These are phyloP conservation scores for Phytopythium boreale DNA, from an alignment of 352 stramenopile species.

Conservation along the genomic window DNA sequence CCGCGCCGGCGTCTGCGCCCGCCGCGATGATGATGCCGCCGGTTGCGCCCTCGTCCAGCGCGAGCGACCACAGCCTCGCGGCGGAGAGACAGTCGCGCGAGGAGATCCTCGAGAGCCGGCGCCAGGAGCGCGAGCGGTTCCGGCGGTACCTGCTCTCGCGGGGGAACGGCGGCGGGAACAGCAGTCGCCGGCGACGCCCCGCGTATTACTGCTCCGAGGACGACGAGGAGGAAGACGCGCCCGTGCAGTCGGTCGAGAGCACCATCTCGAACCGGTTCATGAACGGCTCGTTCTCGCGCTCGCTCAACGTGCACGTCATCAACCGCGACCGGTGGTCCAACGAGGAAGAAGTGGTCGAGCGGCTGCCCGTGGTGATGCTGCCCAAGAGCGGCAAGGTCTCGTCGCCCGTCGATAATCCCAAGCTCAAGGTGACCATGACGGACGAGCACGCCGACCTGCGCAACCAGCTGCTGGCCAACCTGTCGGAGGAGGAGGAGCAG, in stretches of 20 bases:
- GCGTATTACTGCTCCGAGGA: conserved; percentile 62
- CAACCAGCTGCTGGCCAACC: conserved; percentile 52
- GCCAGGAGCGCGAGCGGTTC: conserved; percentile 68
- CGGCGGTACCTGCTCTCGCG: conserved; percentile 58
- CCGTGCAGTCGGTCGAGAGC: conserved; percentile 62
- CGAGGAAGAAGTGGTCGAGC: conserved; percentile 59
- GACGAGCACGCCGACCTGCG: conserved; percentile 61
- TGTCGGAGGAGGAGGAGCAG: conserved; percentile 34
- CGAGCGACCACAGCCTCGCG: conserved; percentile 8
- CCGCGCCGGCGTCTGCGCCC: conserved; percentile 11
- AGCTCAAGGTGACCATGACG: conserved; percentile 66
- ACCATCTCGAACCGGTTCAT: conserved; percentile 82
- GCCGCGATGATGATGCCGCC: conserved; percentile 10
- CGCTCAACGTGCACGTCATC: conserved; percentile 72
- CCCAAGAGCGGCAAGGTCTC: conserved; percentile 61
- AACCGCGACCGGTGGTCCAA: conserved; percentile 63
- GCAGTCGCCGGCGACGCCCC: conserved; percentile 35
- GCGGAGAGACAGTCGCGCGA: conserved; percentile 49
- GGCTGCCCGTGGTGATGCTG: conserved; percentile 65
- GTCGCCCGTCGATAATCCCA: conserved; percentile 74
- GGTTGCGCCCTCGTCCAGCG: conserved; percentile 6
- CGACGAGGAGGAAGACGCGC: conserved; percentile 63
- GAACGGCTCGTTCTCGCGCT: conserved; percentile 70
- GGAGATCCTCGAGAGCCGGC: conserved; percentile 65
- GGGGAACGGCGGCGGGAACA: conserved; percentile 8